phyloP scores from a whole-genome alignment of 2,329 filamentous ascomycete species.

The Aspergillus caelatus region DNA sequence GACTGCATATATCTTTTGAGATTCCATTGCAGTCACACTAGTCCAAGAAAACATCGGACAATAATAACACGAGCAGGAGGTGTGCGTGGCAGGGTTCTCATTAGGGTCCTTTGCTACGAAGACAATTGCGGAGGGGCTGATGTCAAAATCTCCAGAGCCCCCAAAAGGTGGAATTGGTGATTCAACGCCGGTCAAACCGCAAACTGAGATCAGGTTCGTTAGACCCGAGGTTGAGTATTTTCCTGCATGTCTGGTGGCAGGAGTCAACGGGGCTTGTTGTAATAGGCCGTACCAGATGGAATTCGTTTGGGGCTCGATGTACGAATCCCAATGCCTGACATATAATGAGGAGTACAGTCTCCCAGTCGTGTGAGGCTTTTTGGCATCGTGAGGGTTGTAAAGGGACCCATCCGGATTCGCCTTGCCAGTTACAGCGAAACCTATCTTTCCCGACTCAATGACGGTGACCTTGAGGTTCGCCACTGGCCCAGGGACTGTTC shows the following conservation, averaged over 20 bases:
- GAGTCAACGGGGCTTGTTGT: constrained; percentile 41
- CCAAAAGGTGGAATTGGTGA: constrained; percentile 53
- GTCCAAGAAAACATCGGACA: constrained; percentile 48
- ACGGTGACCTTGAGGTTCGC: constrained; percentile 50
- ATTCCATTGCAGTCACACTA: constrained; percentile 33
- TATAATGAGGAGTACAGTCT: constrained; percentile 55
- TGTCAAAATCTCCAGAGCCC: constrained; percentile 50
- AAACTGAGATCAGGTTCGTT: constrained; percentile 46
- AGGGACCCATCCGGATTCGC: constrained; percentile 51
- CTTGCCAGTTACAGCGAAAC: constrained; percentile 51
- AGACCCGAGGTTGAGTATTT: constrained; percentile 45
- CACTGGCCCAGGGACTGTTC: constrained; percentile 49
- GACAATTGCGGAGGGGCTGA: constrained; percentile 48
- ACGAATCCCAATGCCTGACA: constrained; percentile 58
- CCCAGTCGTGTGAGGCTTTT: constrained; percentile 50
- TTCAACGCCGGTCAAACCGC: constrained; percentile 45
- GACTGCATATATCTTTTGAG: constrained; percentile 34
- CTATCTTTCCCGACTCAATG: constrained; percentile 46
- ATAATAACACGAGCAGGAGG: constrained; percentile 50
- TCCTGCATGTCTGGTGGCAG: constrained; percentile 40
- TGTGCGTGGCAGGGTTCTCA: constrained; percentile 50
- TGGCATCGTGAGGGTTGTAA: constrained; percentile 53
- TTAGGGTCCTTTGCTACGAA: constrained; percentile 52
- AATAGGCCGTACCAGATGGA: constrained; percentile 54
- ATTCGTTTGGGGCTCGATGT: constrained; percentile 52